These are phyloP conservation scores for Hypoxylon sp. DNA, from an alignment of 2,329 filamentous ascomycete species.

Conservation along the genomic window DNA sequence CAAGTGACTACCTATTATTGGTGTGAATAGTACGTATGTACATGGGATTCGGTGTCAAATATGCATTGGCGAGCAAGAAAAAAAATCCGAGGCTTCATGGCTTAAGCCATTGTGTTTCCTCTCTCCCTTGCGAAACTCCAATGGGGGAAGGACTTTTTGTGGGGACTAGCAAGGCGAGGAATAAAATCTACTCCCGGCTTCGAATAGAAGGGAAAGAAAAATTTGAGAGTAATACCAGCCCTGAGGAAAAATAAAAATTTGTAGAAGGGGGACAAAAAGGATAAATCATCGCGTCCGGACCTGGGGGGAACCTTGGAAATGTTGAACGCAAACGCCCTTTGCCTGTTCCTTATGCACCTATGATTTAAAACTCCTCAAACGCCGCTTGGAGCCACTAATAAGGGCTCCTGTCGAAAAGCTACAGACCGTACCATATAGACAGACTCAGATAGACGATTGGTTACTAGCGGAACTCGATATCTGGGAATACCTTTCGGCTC, in stretches of 20 bases:
- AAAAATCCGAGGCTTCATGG: slow-evolving; percentile 9
- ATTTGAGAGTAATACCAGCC: slow-evolving; percentile 16
- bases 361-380: slow-evolving; percentile 32
- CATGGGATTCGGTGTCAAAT: slow-evolving; percentile 22
- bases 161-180: slow-evolving; percentile 22
- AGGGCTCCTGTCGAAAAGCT: slow-evolving; percentile 15
- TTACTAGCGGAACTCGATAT: slow-evolving; percentile 66
- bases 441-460: slow-evolving; percentile 1
- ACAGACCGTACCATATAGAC: slow-evolving; percentile 12
- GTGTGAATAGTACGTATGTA: slow-evolving; percentile 17
- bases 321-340: slow-evolving; percentile 25
- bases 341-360: slow-evolving; percentile 36
- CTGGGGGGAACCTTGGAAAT: slow-evolving; percentile 10
- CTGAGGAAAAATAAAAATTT: slow-evolving; percentile 4
- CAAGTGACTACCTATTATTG: slow-evolving; percentile 15
- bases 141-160: slow-evolving; percentile 31
- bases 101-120: slow-evolving; percentile 15
- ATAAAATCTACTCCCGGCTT: slow-evolving; percentile 23
- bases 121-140: slow-evolving; percentile 23
- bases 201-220: neutral
- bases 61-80: slow-evolving; percentile 9
- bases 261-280: neutral
- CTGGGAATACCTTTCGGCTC: slow-evolving; percentile 71
- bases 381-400: slow-evolving; percentile 18
- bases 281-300: slow-evolving; percentile 19